Evolutionary conservation across 352 stramenopile genomes (phyloP), one percentile per base, ranked within the genome.

Genomic region (Phytophthora colocasiae): DNA sequence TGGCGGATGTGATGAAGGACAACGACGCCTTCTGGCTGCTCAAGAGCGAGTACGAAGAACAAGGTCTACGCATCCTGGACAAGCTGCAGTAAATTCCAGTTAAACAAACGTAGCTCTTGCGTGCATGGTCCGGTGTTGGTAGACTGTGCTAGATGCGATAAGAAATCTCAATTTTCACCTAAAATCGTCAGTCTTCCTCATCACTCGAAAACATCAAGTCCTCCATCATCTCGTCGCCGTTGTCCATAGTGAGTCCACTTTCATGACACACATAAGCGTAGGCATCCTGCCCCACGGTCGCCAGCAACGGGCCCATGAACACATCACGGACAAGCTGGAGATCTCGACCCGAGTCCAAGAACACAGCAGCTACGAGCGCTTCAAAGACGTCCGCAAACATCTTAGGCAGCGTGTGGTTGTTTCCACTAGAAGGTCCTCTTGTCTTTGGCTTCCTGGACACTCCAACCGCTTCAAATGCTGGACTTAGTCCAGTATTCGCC

Each of bases 1-100:
- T 98, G 17, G 96, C 87, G 22, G 94, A 98, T 59, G 84, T 98
- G 48, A 98, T 98, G 91, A 97, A 96, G 74, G 89, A 97, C 78
- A 93, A 93, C 39, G 77, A 95, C 64, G 88, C 97, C 50, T 98
- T 98, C 70, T 99, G 96, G 96, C 94, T 98, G 62, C 90, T 92
- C 11, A 97, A 97, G 77, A 83, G 83, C 51, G 94, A 98, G 61
- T 98, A 97, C 77, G 88, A 98, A 44, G 96, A 99, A 75, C 83
- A 97, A 40, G 96, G 96, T n/a, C 69, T 95, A 58, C 82, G 84
- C 50, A 87, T 84, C 68, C 83, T 96, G 43, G 73, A 90, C 76
- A 93, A 93, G 76, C 73, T 94, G 63, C 89, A 94, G 72, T 70
- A 69, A 66, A 47, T 41, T 50, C 14, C 43, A 58, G 19, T 17